These are phyloP conservation scores for Dryas alaskensis DNA, from an alignment of 306 rosid species.

Conservation along the genomic window DNA sequence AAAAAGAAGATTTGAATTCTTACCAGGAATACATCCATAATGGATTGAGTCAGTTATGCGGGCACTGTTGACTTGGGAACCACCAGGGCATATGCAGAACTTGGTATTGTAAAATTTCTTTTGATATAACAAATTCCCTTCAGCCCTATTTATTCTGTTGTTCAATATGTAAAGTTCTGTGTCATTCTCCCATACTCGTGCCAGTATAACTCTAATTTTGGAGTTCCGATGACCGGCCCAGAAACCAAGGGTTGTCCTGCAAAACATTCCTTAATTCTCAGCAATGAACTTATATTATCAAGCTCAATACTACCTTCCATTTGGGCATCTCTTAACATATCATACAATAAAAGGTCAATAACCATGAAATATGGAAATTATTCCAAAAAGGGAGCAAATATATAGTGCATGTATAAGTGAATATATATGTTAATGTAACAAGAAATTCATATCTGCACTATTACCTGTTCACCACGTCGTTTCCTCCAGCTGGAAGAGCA, in stretches of 20 bases:
- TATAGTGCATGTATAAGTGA: neutral
- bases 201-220: constrained; percentile 90
- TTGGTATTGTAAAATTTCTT: constrained; percentile 79
- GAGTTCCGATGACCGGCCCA: constrained; percentile 99
- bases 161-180: constrained; percentile 88
- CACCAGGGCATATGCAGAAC: constrained; percentile 97
- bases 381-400: neutral
- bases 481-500: constrained; percentile 97
- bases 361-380: neutral
- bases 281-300: neutral
- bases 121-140: constrained; percentile 77
- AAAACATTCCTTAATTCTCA: constrained; percentile 19
- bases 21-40: constrained; percentile 97
- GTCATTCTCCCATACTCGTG: constrained; percentile 93
- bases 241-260: constrained; percentile 86
- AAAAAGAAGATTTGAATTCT: constrained; percentile 19
- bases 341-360: neutral
- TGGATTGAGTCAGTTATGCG: constrained; percentile 92
- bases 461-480: constrained; percentile 85
- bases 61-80: constrained; percentile 98
- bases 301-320: neutral
- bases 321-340: neutral
- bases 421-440: neutral
- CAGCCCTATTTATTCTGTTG: constrained; percentile 87
- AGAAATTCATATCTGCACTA: constrained; percentile 4